Evolutionary conservation across 768 basidiomycete genomes (phyloP), one percentile per base, ranked within the genome.

Genomic region (Rhodosporidiobolus odoratus): DNA sequence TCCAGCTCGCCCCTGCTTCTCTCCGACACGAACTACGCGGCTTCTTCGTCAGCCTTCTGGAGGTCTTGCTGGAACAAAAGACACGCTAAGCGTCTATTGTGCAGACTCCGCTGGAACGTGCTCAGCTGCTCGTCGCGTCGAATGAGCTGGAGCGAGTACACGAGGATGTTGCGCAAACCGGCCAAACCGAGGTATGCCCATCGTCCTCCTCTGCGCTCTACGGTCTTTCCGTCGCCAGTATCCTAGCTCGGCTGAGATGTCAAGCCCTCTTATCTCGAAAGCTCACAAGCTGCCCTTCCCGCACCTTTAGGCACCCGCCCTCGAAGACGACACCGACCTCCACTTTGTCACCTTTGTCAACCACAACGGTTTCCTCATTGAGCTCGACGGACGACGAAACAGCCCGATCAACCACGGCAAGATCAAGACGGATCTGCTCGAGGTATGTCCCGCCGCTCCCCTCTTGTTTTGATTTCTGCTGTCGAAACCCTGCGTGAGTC

Each of bases 331-430:
- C 47, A 89, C 89, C 0, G 84, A 90, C 75, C 82, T 91, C 13
- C 94, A 96, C 80, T 97, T 94, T 73, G 90, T 89, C 1, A 87
- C 88, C 75, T 97, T 96, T 75, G 85, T 96, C 61, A 60, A 72
- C 56, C 66, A 68, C 61, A 53, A 72, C 9, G 70, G 60, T 43
- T 83, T 88, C 56, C 79, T 96, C 12, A 81, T 95, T 54, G 94
- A 96, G 79, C 81, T 98, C 57, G 92, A 96, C 80, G 93, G 93
- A 1, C 81, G 86, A 52, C 81, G 93, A 53, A 80, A 78, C 15
- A 90, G 90, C 5, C 92, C 93, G 1, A 82, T 96, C 74, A 92
- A 96, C 78, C 84, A 87, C 56, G 74, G 74, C 19, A 25, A 17
- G 67, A 72, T 71, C 54, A 32, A 63, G 53, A 41, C 48, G 12